Conservation (phyloP, 257 asterid species). For the Linderniella brevidens region DNA sequence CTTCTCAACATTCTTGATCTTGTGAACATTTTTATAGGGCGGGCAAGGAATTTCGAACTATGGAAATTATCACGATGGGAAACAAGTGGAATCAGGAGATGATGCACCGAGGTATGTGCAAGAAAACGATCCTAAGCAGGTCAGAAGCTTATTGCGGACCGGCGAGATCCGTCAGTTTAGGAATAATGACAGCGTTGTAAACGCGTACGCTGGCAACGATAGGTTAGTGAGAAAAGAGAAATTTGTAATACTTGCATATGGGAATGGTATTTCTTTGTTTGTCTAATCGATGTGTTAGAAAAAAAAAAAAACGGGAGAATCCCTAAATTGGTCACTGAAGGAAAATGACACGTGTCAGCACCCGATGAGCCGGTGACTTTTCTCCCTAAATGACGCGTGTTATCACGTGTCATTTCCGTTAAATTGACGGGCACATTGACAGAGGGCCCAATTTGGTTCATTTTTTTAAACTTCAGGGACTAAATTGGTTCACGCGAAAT, state of each 20-base stretch:
- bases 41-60: slow-evolving; percentile 28
- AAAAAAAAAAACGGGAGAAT: too few species aligned
- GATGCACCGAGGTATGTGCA: slow-evolving; percentile 32
- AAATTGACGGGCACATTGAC: too few species aligned
- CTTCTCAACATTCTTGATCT: neutral
- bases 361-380: too few species aligned
- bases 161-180: slow-evolving; percentile 21
- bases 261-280: too few species aligned
- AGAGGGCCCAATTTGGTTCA: too few species aligned
- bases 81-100: slow-evolving; percentile 23
- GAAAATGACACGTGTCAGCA: too few species aligned
- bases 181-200: slow-evolving; percentile 18
- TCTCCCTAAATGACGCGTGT: too few species aligned
- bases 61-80: slow-evolving; percentile 29
- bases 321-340: too few species aligned
- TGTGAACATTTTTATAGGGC: slow-evolving; percentile 27
- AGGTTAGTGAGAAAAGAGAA: slow-evolving; percentile 44
- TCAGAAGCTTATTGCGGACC: slow-evolving; percentile 19
- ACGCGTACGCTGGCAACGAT: slow-evolving; percentile 23
- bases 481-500: too few species aligned
- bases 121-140: slow-evolving; percentile 22
- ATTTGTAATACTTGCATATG: slow-evolving; percentile 8
- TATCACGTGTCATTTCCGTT: too few species aligned
- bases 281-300: too few species aligned
- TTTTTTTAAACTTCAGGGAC: too few species aligned